These are phyloP conservation scores for Bipolaris bicolor DNA, from an alignment of 2,329 filamentous ascomycete species.

Conservation along the genomic window DNA sequence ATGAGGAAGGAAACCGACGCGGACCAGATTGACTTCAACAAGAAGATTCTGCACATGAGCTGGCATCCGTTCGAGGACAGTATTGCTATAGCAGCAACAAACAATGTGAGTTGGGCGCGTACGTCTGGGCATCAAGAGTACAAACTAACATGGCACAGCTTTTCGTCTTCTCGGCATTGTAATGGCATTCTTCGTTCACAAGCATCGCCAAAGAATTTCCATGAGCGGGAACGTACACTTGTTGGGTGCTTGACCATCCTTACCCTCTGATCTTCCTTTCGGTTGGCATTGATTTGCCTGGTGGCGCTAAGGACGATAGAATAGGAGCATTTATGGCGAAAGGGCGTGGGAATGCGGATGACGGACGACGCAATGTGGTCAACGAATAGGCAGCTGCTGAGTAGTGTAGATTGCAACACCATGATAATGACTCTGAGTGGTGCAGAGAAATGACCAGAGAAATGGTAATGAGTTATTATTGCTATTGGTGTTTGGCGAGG, in stretches of 20 bases:
- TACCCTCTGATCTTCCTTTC: constrained; percentile 39
- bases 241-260: constrained; percentile 37
- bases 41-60: constrained; percentile 99
- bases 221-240: constrained; percentile 37
- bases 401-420: constrained; percentile 42
- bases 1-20: constrained; percentile 99
- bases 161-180: constrained; percentile 63
- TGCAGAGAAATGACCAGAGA: constrained; percentile 40
- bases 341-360: constrained; percentile 31
- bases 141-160: constrained; percentile 50
- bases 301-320: constrained; percentile 43
- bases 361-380: constrained; percentile 38
- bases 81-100: constrained; percentile 98
- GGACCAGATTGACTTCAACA: constrained; percentile 99
- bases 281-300: constrained; percentile 32
- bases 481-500: neutral
- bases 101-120: constrained; percentile 77
- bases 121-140: neutral
- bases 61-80: constrained; percentile 99
- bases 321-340: constrained; percentile 31
- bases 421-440: constrained; percentile 42
- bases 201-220: constrained; percentile 32
- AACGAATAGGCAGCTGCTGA: constrained; percentile 29
- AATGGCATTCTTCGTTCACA: constrained; percentile 35
- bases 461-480: constrained; percentile 15